These are phyloP conservation scores for Thelonectria rubi DNA, from an alignment of 2,329 filamentous ascomycete genomes.

Conservation along the genomic window DNA sequence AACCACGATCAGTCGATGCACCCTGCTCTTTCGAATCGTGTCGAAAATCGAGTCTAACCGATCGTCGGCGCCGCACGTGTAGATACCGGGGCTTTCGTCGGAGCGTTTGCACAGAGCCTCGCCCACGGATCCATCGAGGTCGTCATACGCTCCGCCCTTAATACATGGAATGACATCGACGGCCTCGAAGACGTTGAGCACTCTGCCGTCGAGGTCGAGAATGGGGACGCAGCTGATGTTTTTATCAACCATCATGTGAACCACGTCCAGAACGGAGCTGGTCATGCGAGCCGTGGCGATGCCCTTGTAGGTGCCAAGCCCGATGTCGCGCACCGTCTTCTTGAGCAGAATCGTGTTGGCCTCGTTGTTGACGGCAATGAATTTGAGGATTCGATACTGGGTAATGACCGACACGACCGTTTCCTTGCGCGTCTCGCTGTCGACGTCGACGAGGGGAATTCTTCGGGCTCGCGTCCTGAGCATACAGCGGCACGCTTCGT, in stretches of 20 bases:
- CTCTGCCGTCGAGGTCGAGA: constrained; percentile 76
- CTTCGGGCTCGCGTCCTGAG: constrained; percentile 90
- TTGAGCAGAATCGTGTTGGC: constrained; percentile 87
- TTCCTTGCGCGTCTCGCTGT: constrained; percentile 91
- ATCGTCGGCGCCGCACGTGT: constrained; percentile 92
- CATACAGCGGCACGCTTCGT: constrained; percentile 95
- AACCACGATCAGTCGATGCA: constrained; percentile 91
- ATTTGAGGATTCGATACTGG: constrained; percentile 98
- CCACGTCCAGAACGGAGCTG: constrained; percentile 91
- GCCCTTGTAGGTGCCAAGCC: constrained; percentile 83
- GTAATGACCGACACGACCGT: constrained; percentile 97
- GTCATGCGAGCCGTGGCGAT: constrained; percentile 87
- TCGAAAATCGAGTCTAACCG: constrained; percentile 96
- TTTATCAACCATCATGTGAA: constrained; percentile 89
- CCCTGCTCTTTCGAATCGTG: constrained; percentile 92
- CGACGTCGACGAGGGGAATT: constrained; percentile 91
- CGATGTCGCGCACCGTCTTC: constrained; percentile 85
- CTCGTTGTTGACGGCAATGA: constrained; percentile 92
- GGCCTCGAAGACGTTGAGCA: constrained; percentile 97
- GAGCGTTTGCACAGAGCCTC: constrained; percentile 88
- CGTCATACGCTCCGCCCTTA: constrained; percentile 92
- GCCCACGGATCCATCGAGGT: constrained; percentile 84
- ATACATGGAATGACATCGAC: constrained; percentile 97
- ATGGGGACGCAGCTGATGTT: constrained; percentile 97
- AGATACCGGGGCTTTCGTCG: constrained; percentile 94